phyloP scores from a whole-genome alignment of 805 yeast species.

The Diddensiella transvaalensis region DNA sequence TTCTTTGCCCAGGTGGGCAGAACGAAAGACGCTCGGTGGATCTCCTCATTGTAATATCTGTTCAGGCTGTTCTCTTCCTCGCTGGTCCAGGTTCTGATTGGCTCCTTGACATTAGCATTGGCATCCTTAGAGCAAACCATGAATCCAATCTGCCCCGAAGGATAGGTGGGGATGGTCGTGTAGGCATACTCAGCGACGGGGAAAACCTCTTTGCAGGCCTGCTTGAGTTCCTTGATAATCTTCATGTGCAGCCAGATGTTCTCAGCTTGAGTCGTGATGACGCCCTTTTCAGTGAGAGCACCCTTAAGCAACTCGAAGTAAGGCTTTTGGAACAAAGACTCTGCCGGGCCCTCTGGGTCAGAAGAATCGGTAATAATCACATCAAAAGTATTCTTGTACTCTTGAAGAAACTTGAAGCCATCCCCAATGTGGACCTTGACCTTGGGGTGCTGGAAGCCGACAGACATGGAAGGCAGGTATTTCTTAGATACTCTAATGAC shows the following conservation, averaged over 20 bases:
- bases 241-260: constrained; percentile 89
- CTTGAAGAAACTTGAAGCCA: constrained; percentile 73
- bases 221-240: constrained; percentile 75
- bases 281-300: constrained; percentile 60
- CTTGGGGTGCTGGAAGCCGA: constrained; percentile 57
- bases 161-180: constrained; percentile 93
- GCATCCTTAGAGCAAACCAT: constrained; percentile 88
- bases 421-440: constrained; percentile 69
- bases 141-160: constrained; percentile 97
- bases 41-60: constrained; percentile 77
- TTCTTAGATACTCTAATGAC: constrained; percentile 70
- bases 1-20: constrained; percentile 86
- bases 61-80: constrained; percentile 61
- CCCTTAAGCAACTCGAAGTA: constrained; percentile 66
- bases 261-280: constrained; percentile 86
- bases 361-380: constrained; percentile 88
- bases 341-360: constrained; percentile 96
- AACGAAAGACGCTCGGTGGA: constrained; percentile 86
- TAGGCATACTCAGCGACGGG: constrained; percentile 89
- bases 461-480: constrained; percentile 75
- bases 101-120: constrained; percentile 58
- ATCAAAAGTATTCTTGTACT: constrained; percentile 54
- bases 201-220: constrained; percentile 79
- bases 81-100: constrained; percentile 60
- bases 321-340: constrained; percentile 72